Conservation (phyloP, 129 eudicot genomes). For the Helianthus tuberosus region DNA sequence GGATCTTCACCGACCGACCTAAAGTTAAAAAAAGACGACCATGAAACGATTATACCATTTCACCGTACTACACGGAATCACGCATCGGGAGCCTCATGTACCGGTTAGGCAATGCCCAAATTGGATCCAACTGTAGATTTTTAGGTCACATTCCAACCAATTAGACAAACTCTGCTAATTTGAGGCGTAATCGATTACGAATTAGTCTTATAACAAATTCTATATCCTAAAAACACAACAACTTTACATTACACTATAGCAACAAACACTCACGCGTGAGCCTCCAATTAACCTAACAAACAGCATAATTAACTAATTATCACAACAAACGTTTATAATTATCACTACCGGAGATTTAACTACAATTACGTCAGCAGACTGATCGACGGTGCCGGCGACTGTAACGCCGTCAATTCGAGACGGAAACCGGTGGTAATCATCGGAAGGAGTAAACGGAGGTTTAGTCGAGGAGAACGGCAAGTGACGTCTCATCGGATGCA, state of each 20-base stretch:
- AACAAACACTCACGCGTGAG: background rate
- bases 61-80: no score
- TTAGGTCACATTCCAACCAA: conserved; percentile 23
- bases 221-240: background rate
- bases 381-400: conserved; percentile 42
- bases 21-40: no score
- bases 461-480: conserved; percentile 66
- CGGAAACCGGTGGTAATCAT: conserved; percentile 75
- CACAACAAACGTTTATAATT: conserved; percentile 10
- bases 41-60: no score
- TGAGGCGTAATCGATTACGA: conserved; percentile 8
- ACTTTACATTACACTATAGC: background rate
- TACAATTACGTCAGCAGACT: conserved; percentile 55
- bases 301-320: conserved; percentile 2
- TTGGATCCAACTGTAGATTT: background rate
- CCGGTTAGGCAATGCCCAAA: background rate
- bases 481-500: conserved; percentile 58
- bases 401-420: conserved; percentile 36
- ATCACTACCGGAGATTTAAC: conserved; percentile 80
- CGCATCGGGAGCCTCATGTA: no score
- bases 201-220: background rate
- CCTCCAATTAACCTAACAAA: conserved; percentile 8
- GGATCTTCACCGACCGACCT: no score
- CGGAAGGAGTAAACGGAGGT: conserved; percentile 68
- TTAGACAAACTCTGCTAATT: conserved; percentile 16